A percentile compares a stretch with the other conserved stretches of the same genome.
These are phyloP conservation scores for Salix exigua DNA, from an alignment of 345 rosid genomes.

Conservation along the genomic window DNA sequence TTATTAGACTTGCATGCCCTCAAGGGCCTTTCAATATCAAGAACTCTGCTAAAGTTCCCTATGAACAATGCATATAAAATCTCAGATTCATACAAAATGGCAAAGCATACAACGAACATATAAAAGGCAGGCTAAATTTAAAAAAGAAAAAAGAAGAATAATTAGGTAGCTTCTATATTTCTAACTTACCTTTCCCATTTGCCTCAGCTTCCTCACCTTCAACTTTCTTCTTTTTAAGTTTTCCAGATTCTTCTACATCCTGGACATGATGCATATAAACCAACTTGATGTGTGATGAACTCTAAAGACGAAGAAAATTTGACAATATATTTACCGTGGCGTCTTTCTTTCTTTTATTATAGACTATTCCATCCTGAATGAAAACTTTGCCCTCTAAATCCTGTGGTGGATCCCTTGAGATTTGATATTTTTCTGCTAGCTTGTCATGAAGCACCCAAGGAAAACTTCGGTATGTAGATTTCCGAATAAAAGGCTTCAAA, in stretches of 20 bases:
- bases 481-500: slow-evolving; percentile 88
- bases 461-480: slow-evolving; percentile 70
- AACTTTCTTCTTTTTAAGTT: slow-evolving; percentile 55
- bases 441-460: slow-evolving; percentile 87
- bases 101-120: not conserved
- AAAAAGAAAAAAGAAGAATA: not conserved
- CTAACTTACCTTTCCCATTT: slow-evolving; percentile 30
- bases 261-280: slow-evolving; percentile 24
- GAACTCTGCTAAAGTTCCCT: not conserved
- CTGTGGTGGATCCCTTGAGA: slow-evolving; percentile 61
- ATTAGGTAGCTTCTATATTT: not conserved
- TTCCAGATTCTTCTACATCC: slow-evolving; percentile 50
- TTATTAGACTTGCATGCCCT: not conserved
- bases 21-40: not conserved
- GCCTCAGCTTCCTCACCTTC: slow-evolving; percentile 41
- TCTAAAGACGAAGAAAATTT: slow-evolving; percentile 1
- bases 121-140: not conserved
- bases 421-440: slow-evolving; percentile 62
- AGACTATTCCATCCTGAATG: slow-evolving; percentile 59
- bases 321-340: slow-evolving; percentile 21
- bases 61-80: not conserved
- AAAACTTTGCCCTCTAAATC: slow-evolving; percentile 51
- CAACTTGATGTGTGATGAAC: slow-evolving; percentile 8
- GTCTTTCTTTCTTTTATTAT: slow-evolving; percentile 30
- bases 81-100: not conserved